These are phyloP conservation scores for Chalaropsis ovoidea DNA, from an alignment of 2,329 filamentous ascomycete species.

Conservation along the genomic window DNA sequence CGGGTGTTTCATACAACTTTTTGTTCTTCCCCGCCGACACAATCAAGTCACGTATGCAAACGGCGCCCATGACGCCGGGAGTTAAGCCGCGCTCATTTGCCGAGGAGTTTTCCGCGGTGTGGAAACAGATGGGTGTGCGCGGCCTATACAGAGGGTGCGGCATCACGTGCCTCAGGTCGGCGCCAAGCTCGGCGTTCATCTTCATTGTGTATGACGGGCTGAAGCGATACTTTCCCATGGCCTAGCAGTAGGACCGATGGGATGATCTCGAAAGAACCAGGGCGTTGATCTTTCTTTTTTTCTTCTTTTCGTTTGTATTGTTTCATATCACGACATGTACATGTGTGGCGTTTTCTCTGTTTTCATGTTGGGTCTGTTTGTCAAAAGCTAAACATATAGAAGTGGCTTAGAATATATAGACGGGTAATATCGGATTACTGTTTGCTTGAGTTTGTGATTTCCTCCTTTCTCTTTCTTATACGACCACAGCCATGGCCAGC, in stretches of 20 bases:
- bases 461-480: neutral
- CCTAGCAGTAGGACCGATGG: slow-evolving; percentile 28
- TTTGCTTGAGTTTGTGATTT: neutral
- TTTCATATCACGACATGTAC: neutral
- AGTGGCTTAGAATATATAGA: neutral
- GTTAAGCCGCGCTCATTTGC: slow-evolving; percentile 56
- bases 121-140: slow-evolving; percentile 67
- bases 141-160: slow-evolving; percentile 91
- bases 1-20: slow-evolving; percentile 93
- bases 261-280: neutral
- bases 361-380: neutral
- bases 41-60: slow-evolving; percentile 96
- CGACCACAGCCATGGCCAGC: too few relatives aligned
- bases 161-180: slow-evolving; percentile 77
- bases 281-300: neutral
- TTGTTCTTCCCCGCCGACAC: slow-evolving; percentile 96
- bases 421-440: neutral
- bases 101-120: slow-evolving; percentile 62
- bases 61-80: slow-evolving; percentile 55
- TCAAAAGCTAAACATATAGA: neutral
- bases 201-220: slow-evolving; percentile 90
- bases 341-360: neutral
- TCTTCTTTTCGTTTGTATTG: neutral
- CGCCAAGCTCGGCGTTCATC: slow-evolving; percentile 94
- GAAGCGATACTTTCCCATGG: slow-evolving; percentile 54